Evolutionary conservation across 2,329 filamentous ascomycete species (phyloP), one percentile per base, ranked within the genome.

Genomic region (Ascomycota sp.): DNA sequence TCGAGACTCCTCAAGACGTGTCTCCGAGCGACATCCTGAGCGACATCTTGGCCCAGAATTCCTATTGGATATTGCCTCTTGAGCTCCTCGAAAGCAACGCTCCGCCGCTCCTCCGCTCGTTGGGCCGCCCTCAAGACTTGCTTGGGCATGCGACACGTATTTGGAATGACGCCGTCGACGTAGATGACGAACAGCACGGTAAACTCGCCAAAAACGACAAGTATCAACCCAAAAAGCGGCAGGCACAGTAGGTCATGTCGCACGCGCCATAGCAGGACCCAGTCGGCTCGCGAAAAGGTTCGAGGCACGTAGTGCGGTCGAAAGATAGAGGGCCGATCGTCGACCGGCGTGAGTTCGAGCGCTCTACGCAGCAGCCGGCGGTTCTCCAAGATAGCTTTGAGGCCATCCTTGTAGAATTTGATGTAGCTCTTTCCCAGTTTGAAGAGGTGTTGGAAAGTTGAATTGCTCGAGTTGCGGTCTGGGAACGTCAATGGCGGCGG

Each of bases 321-420:
- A 31, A 47, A 47, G 29, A 53, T 43, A 20, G 55, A 56, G 7
- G 53, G 63, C 4, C 56, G 50, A 29, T 72, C 76, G 34, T 73
- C 64, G 1, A 60, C 52, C 7, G 74, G 59, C n/a, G 50, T 46
- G 30, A 43, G 37, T 30, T 43, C 40, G 32, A 55, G 47, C 47
- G 46, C 59, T 43, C 55, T 51, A 30, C 54, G 50, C 10, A 74
- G 47, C 8, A 63, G 59, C 15, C 56, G 46, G 28, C 66, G 61
- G 40, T 92, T 93, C 34, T 59, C 54, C 47, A 70, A 72, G 30
- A 92, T 72, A 41, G 76, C 71, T 45, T 73, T 72, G 21, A 93
- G 53, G 12, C 85, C 86, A 1, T 69, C 64, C 54, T 89, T 92
- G 69, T 94, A 95, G 65, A 95, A 95, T 23, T 53, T 52, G 8